Base-by-base conservation (phyloP, 495 filamentous ascomycete species). In the Pyronema domesticum region DNA sequence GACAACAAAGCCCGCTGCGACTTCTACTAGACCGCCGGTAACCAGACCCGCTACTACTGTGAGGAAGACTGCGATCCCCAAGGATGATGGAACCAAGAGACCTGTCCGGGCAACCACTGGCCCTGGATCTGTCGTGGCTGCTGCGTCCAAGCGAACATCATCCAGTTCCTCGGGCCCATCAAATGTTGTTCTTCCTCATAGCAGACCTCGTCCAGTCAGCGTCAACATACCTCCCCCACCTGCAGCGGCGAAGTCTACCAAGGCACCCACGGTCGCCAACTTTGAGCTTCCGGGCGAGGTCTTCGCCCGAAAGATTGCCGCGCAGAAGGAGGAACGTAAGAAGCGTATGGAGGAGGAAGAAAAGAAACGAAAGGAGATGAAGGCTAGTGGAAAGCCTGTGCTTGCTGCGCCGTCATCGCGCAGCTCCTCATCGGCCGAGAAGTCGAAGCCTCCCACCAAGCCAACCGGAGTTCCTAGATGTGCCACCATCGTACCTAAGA, bases 241-340 rank as follows among this genome's bases (percentile, higher is more conserved):
- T 10, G 4, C 55, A 50, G 35, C 44, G 6, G 58, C 66, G 57
- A 76, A 81, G 68, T 82, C 81, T 0, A 72, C 66, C 33, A 84
- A 80, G 59, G 64, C 73, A 7, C 74, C 74, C 8, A 83, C 81
- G 5, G 73, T 70, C 34, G 68, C 84, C 9, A 76, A 69, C 14
- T 89, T 86, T 63, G 77, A 81, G 61, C 72, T 89, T 18, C 80
- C 82, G 0, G 82, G 83, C 35, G 84, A 86, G 54, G 82, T 79
- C 23, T 71, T 86, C 35, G 81, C 82, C 18, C 78, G 78, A 7
- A 78, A 76, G 51, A 78, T 84, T 55, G 75, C 76, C 61, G 82
- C 81, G 59, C 74, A 78, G 50, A 73, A 71, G 19, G 83, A 86
- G 60, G 79, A 81, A 51, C 74, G 77, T 48, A 65, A 77, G 46